Evolutionary conservation across 768 basidiomycete species (phyloP).

Genomic region (Myochromella boudieri): DNA sequence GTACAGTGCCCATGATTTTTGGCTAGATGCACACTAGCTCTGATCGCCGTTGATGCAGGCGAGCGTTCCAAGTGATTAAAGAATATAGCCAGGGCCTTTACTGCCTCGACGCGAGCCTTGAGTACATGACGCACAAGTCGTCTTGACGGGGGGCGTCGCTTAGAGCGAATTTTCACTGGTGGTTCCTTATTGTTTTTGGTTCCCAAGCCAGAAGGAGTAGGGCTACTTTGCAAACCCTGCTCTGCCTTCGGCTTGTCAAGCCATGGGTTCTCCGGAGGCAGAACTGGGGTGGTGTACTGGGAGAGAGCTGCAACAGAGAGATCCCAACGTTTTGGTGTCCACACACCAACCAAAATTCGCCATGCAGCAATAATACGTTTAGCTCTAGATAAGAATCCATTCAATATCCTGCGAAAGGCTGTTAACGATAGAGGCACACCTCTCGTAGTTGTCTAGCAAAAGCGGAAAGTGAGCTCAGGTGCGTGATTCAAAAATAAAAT

Average conservation of each 20-base stretch:
- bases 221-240: conserved; percentile 14
- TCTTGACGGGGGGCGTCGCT: conserved; percentile 68
- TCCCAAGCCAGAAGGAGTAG: conserved; percentile 19
- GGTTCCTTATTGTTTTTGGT: conserved; percentile 34
- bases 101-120: conserved; percentile 80
- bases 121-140: conserved; percentile 88
- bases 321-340: conserved; percentile 86
- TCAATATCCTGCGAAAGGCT: conserved; percentile 6
- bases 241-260: conserved; percentile 47
- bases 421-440: conserved; percentile 44
- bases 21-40: conserved; percentile 47
- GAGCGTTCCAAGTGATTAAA: conserved; percentile 60
- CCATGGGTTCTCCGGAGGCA: conserved; percentile 73
- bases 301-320: conserved; percentile 71
- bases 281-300: conserved; percentile 65
- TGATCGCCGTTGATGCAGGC: conserved; percentile 38
- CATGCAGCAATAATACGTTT: conserved; percentile 92
- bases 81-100: conserved; percentile 70
- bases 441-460: conserved; percentile 67
- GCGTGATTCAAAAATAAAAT: conserved; percentile 4
- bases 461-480: conserved; percentile 15
- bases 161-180: conserved; percentile 34
- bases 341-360: conserved; percentile 94
- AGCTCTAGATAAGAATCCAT: conserved; percentile 48
- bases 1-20: conserved; percentile 45